Percentiles rank a stretch among this genome's conserved stretches.
Conservation (phyloP, 2,329 filamentous ascomycete species). For the Tolypocladium inflatum region DNA sequence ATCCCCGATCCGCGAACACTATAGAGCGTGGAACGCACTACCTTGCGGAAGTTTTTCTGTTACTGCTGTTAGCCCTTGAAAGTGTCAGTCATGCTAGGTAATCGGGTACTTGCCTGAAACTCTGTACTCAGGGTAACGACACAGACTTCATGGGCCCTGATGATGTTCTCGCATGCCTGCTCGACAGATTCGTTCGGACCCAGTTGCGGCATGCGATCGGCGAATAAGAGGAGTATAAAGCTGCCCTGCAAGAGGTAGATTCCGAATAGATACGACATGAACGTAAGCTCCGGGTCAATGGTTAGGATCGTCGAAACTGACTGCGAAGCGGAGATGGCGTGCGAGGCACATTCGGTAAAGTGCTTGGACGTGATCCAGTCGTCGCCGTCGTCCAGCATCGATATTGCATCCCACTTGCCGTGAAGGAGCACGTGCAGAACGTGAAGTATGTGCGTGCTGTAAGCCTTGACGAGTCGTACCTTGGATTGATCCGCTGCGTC, state of each 20-base stretch:
- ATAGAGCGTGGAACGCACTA: slow-evolving; percentile 38
- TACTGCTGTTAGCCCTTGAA: neutral
- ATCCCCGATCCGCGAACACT: slow-evolving; percentile 31
- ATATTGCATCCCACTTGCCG: slow-evolving; percentile 40
- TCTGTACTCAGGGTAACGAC: slow-evolving; percentile 39
- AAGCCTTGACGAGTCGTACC: slow-evolving; percentile 31
- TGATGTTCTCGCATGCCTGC: slow-evolving; percentile 38
- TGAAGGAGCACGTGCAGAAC: slow-evolving; percentile 38
- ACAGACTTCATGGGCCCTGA: slow-evolving; percentile 40
- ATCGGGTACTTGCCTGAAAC: slow-evolving; percentile 29
- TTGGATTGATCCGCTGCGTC: slow-evolving; percentile 17
- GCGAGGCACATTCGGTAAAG: slow-evolving; percentile 35
- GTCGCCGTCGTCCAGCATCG: slow-evolving; percentile 37
- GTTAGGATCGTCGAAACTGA: slow-evolving; percentile 34
- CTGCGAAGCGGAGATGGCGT: slow-evolving; percentile 36
- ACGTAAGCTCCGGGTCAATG: slow-evolving; percentile 38
- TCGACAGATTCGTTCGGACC: slow-evolving; percentile 35
- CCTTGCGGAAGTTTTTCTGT: slow-evolving; percentile 44
- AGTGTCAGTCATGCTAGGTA: neutral
- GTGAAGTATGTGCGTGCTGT: slow-evolving; percentile 36
- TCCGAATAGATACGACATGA: slow-evolving; percentile 43
- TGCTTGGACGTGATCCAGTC: slow-evolving; percentile 36
- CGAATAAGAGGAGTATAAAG: slow-evolving; percentile 38
- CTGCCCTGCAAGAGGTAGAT: slow-evolving; percentile 42
- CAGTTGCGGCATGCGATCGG: slow-evolving; percentile 37